Base-by-base conservation (phyloP, 2,329 filamentous ascomycete species). In the Colletotrichum neosansevieriae region DNA sequence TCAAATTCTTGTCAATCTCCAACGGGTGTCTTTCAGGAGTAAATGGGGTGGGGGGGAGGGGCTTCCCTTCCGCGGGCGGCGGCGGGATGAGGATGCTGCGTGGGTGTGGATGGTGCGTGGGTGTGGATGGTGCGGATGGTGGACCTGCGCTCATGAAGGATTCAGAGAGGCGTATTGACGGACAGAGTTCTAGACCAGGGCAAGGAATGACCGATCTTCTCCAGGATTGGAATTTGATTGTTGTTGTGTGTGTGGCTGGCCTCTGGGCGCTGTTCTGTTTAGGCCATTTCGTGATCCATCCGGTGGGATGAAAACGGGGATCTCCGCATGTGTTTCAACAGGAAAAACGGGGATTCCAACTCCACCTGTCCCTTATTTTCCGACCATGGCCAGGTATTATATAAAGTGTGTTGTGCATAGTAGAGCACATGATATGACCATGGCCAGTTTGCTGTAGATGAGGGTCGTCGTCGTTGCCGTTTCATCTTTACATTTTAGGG, bases 301-400 rank as follows among this genome's bases (percentile, higher is more conserved):
- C 24, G 21, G 34, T 21, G 36, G 38, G 19, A 15, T n/a, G 34
- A 19, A 24, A 36, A 47, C 51, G 36, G 47, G 58, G 47, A 61
- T 36, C 49, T n/a, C 58, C n/a, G 49, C 36, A 34, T 42, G 45
- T 45, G 66, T 66, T 69, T 69, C 66, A 50, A 66, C 47, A 7
- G 29, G 54, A 53, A 64, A 53, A 58, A 29, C 34, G 47, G 60
- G 34, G 3, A 40, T n/a, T 2, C 13, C 12, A 17, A 47, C 61
- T 38, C 66, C 54, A 66, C 54, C 15, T 13, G n/a, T 68, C 42
- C 56, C 54, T 66, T 69, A 69, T 66, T 66, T 56, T 44, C 61
- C 47, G 61, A 59, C 49, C n/a, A n/a, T n/a, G n/a, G n/a, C n/a
- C n/a, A n/a, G n/a, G n/a, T n/a, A n/a, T n/a, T n/a, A n/a, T n/a